Evolutionary conservation across 2,329 filamentous ascomycete species (phyloP).

Genomic region (Cordyceps farinosa): DNA sequence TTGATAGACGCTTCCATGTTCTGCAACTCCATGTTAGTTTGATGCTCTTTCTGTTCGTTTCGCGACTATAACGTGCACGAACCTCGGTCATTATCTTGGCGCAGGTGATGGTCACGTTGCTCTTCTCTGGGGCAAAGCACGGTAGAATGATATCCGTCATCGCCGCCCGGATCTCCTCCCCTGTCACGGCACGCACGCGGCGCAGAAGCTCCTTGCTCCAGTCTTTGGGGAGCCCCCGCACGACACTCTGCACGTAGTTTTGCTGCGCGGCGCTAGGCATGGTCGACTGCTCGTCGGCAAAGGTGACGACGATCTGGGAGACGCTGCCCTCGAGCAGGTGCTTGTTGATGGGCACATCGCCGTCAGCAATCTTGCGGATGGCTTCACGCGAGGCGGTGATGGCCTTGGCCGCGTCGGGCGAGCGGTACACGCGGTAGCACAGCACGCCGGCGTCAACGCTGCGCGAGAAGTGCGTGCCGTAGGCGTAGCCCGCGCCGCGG

Average conservation of each 20-base stretch:
- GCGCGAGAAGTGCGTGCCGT: slow-evolving; percentile 76
- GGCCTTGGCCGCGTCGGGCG: slow-evolving; percentile 83
- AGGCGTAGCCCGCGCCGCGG: slow-evolving; percentile 88
- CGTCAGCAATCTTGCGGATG: slow-evolving; percentile 70
- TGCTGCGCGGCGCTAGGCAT: slow-evolving; percentile 77
- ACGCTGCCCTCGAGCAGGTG: slow-evolving; percentile 86
- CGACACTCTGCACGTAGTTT: slow-evolving; percentile 78
- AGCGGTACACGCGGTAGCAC: slow-evolving; percentile 84
- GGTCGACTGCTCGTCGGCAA: slow-evolving; percentile 85
- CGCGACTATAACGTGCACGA: slow-evolving; percentile 29
- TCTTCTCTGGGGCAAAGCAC: slow-evolving; percentile 73
- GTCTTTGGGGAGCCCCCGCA: slow-evolving; percentile 70
- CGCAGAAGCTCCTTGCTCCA: slow-evolving; percentile 75
- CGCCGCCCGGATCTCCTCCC: slow-evolving; percentile 71
- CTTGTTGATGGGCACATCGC: slow-evolving; percentile 68
- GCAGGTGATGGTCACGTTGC: slow-evolving; percentile 86
- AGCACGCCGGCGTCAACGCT: slow-evolving; percentile 76
- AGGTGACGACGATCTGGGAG: slow-evolving; percentile 78
- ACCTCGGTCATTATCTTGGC: slow-evolving; percentile 82
- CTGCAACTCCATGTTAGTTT: slow-evolving; percentile 41
- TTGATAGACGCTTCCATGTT: slow-evolving; percentile 71
- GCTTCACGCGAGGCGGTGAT: slow-evolving; percentile 73
- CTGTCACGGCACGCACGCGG: slow-evolving; percentile 70
- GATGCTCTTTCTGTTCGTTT: neutral
- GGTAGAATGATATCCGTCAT: slow-evolving; percentile 74